A percentile compares a stretch with the other conserved stretches of the same genome.
phyloP scores from a whole-genome alignment of 257 asterid species.

The Solanum bulbocastanum region DNA sequence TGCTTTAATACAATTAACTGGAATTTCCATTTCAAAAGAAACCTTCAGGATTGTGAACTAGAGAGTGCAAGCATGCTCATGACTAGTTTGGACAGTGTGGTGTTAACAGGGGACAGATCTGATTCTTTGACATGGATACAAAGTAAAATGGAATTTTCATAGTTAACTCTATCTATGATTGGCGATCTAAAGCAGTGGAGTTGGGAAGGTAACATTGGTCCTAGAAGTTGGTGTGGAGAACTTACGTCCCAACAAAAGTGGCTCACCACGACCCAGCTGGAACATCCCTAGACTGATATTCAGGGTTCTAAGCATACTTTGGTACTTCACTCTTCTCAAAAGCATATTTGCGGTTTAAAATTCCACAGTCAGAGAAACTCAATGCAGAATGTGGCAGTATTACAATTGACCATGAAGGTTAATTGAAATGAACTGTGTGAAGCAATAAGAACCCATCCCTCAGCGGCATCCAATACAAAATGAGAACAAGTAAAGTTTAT shows the following conservation, averaged over 20 bases:
- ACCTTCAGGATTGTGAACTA: not conserved
- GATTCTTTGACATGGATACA: not conserved
- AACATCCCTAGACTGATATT: not conserved
- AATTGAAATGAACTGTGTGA: not conserved
- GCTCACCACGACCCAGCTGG: not conserved
- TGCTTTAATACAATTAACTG: not conserved
- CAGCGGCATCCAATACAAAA: not conserved
- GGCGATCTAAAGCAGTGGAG: not conserved
- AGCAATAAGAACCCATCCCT: not conserved
- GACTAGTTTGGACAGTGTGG: not conserved
- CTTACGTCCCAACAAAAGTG: not conserved
- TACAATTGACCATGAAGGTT: not conserved
- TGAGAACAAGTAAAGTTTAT: not conserved
- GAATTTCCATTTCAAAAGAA: not conserved
- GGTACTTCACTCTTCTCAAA: not conserved
- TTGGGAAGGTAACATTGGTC: not conserved
- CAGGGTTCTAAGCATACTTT: not conserved
- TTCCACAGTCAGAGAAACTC: not conserved
- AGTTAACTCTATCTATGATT: not conserved
- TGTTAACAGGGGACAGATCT: not conserved
- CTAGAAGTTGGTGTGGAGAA: not conserved
- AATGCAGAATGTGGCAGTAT: not conserved
- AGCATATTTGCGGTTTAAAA: not conserved
- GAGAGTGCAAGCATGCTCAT: not conserved
- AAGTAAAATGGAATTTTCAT: not conserved